Conservation (phyloP, 2,329 filamentous ascomycete species). For the Colletotrichum sp. region DNA sequence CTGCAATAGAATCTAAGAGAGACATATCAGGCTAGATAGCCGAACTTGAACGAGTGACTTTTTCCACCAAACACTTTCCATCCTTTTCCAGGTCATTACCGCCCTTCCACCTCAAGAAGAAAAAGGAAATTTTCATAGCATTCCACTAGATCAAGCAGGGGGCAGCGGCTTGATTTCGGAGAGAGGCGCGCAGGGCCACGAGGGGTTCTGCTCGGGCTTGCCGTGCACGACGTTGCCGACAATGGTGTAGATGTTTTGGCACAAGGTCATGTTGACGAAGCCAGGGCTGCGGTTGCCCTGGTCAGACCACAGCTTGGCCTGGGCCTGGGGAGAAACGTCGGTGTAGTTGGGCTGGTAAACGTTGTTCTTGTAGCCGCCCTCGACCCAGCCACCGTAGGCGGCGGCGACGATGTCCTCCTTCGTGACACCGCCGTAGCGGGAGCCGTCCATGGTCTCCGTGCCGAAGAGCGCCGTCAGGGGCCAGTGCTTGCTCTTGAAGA, state of each 20-base stretch:
- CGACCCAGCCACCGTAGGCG: not conserved
- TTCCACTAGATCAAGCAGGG: not conserved
- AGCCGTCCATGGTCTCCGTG: not conserved
- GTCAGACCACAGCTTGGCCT: slow-evolving; percentile 31
- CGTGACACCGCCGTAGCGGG: not conserved
- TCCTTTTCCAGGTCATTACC: not conserved
- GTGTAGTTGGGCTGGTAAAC: slow-evolving; percentile 25
- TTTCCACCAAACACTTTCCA: not conserved
- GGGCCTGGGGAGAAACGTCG: slow-evolving; percentile 35
- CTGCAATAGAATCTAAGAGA: not conserved
- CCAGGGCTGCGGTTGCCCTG: slow-evolving; percentile 39
- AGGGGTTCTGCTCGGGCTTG: not conserved
- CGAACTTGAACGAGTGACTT: not conserved
- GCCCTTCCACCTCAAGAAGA: not conserved
- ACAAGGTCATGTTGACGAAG: slow-evolving; percentile 52
- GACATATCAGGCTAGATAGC: not conserved
- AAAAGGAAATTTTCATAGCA: fast-evolving
- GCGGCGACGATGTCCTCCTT: not conserved
- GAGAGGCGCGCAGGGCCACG: not conserved
- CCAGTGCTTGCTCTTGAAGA: not conserved
- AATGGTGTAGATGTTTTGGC: slow-evolving; percentile 44
- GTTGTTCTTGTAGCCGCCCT: not conserved
- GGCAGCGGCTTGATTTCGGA: not conserved
- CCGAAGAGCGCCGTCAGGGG: not conserved
- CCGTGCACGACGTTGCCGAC: slow-evolving; percentile 37